Evolutionary conservation across 2,329 filamentous ascomycete species (phyloP), one percentile per base, ranked within the genome.

Genomic region (Macroventuria anomochaeta): DNA sequence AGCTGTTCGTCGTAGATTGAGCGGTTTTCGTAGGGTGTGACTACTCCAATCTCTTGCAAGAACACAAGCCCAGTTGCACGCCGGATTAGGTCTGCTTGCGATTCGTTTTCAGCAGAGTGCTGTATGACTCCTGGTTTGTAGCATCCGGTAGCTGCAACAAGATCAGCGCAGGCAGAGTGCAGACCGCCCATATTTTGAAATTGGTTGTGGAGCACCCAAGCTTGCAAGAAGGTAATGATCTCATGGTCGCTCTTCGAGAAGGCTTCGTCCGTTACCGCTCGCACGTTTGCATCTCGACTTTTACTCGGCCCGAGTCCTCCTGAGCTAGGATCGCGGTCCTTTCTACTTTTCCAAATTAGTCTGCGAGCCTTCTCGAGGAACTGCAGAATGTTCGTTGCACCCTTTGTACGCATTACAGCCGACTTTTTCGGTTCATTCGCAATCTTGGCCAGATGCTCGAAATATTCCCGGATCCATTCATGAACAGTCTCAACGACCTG

Each of bases 21-120:
- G 3, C 82, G 81, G 40, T 90, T 84, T 63, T 92, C 88, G 82
- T 87, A 90, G 0, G 89, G 88, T 7, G 83, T 76, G 34, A 91
- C 81, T 46, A 86, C 84, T 10, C 89, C 89, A 33, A 93, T 79
- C 69, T 95, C 90, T 65, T 93, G 88, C 25, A 95, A 74, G 58
- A 93, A 91, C 1, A 84, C 81, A 80, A 62, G 84, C 87, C 29
- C 82, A 82, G 4, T 79, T 77, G 33, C 34, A 21, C 40, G 49
- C 2, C 33, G 55, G 11, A 67, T 53, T 11, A 56, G 40, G 25
- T 38, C 54, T 1, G 53, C 32, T 3, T 40, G 29, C 12, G 21
- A 21, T 3, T 57, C 38, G 11, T 12, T 20, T 79, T 77, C 31
- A 85, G 75, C 42, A 73, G 40, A 34, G 31, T 60, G 47, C 17